Base-by-base conservation (phyloP, 768 basidiomycete genomes). In the Suillus subaureus region DNA sequence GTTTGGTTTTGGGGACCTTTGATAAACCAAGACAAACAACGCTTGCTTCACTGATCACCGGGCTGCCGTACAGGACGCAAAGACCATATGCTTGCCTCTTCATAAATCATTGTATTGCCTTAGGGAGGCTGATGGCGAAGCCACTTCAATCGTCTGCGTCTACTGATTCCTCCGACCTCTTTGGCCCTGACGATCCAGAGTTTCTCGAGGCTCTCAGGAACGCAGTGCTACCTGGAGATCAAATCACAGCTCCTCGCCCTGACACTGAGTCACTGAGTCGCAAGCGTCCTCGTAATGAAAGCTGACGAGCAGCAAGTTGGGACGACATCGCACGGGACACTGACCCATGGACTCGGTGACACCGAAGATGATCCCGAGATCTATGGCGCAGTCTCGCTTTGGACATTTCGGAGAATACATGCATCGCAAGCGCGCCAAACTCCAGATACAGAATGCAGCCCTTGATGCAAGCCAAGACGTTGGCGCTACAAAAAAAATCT, bases 331-430 rank as follows among this genome's bases (percentile, higher is more conserved):
- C 11, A 42, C 7, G 6, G 16, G 11, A 28, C 37, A 4, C 26
- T 57, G 37, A n/a, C 26, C 9, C 39, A 42, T 40, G 26, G 18
- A 42, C 39, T 28, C 6, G 39, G 57, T 28, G 26, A 28, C 39
- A 54, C 66, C 2, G 75, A 77, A 37, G 74, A 76, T 16, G 79
- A 83, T 61, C 78, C 81, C 12, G 80, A 82, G 28, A 83, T 86
- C 11, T 97, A 96, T 73, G 93, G 90, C 0, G 86, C 91, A 3
- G n/a, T 86, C 90, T 37, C 85, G 81, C 42, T 98, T 96, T 74
- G 95, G 93, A 16, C 87, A 86, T 1, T 93, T 88, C 67, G 92
- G 91, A 0, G 89, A 96, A 72, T 98, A 97, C 73, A 94, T 97
- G 93, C 77, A 83, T 3, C 83, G 95, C 66, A 98, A 98, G 78